Evolutionary conservation across 2,329 filamentous ascomycete species (phyloP).

Genomic region (Taxawa tesnikishii): DNA sequence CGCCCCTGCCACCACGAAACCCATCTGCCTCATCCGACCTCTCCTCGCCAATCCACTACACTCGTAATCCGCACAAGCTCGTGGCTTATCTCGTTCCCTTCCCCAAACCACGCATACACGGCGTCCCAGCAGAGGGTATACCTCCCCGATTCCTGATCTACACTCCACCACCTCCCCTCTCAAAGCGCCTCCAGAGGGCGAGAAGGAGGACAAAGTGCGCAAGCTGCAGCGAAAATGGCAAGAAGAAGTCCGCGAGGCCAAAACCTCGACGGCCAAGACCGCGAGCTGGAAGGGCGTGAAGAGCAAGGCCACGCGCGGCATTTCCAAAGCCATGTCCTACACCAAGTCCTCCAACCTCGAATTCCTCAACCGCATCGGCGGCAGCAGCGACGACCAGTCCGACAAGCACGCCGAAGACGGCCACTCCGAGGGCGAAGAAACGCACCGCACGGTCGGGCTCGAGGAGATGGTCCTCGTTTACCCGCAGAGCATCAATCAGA

Average conservation of each 20-base stretch:
- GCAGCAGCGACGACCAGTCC: constrained; percentile 9
- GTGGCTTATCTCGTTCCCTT: constrained; percentile 32
- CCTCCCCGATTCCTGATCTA: constrained; percentile 32
- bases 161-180: constrained; percentile 32
- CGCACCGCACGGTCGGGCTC: constrained; percentile 23
- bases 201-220: constrained; percentile 29
- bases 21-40: too few relatives aligned
- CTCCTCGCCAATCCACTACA: constrained; percentile 25
- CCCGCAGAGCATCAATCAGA: constrained; percentile 18
- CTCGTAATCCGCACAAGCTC: constrained; percentile 28
- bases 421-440: constrained; percentile 17
- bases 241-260: constrained; percentile 30
- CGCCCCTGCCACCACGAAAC: too few relatives aligned
- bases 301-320: constrained; percentile 26
- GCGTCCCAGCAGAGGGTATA: constrained; percentile 18
- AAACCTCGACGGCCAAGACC: constrained; percentile 26
- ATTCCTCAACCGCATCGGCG: constrained; percentile 28
- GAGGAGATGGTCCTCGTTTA: constrained; percentile 30
- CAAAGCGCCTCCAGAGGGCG: constrained; percentile 24
- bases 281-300: constrained; percentile 31
- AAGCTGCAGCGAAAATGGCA: constrained; percentile 34
- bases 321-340: constrained; percentile 26
- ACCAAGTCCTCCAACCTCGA: constrained; percentile 30
- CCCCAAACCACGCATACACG: constrained; percentile 26
- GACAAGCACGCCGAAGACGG: constrained; percentile 18